Conservation (phyloP, 495 filamentous ascomycete genomes). For the Mytilinidion resinicola region DNA sequence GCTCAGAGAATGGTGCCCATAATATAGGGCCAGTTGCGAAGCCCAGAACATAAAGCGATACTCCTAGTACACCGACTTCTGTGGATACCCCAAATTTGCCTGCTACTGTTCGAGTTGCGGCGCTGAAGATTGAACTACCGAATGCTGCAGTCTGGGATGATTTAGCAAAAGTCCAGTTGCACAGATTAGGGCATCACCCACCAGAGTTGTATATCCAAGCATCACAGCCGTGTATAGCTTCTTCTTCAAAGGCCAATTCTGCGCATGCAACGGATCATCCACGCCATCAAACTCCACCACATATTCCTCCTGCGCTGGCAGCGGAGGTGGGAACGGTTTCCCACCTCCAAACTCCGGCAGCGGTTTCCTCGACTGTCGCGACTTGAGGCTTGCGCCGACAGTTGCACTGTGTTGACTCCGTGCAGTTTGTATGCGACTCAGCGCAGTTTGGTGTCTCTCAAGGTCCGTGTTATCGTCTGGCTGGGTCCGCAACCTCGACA, state of each 20-base stretch:
- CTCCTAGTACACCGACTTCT: constrained; percentile 59
- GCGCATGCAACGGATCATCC: constrained; percentile 72
- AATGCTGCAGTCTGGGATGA: constrained; percentile 54
- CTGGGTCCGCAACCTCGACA: constrained; percentile 58
- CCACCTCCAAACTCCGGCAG: constrained; percentile 60
- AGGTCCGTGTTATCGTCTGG: constrained; percentile 43
- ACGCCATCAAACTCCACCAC: constrained; percentile 81
- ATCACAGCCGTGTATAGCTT: constrained; percentile 69
- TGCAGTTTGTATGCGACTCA: constrained; percentile 70
- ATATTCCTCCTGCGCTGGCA: constrained; percentile 73
- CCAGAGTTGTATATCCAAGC: constrained; percentile 69
- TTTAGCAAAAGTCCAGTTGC: neutral
- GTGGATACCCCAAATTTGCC: constrained; percentile 48
- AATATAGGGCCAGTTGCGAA: constrained; percentile 59
- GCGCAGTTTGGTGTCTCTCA: constrained; percentile 66
- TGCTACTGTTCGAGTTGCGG: constrained; percentile 50
- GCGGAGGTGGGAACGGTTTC: constrained; percentile 66
- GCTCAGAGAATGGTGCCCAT: constrained; percentile 67
- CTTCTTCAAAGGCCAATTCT: constrained; percentile 73
- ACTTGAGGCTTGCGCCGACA: constrained; percentile 53
- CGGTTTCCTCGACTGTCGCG: constrained; percentile 49
- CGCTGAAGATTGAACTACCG: constrained; percentile 61
- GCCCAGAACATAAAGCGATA: constrained; percentile 64
- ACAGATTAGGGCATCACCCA: neutral
- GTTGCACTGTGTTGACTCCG: constrained; percentile 69